Evolutionary conservation across 116 monocot genomes (phyloP).

Genomic region (Thalassia testudinum): DNA sequence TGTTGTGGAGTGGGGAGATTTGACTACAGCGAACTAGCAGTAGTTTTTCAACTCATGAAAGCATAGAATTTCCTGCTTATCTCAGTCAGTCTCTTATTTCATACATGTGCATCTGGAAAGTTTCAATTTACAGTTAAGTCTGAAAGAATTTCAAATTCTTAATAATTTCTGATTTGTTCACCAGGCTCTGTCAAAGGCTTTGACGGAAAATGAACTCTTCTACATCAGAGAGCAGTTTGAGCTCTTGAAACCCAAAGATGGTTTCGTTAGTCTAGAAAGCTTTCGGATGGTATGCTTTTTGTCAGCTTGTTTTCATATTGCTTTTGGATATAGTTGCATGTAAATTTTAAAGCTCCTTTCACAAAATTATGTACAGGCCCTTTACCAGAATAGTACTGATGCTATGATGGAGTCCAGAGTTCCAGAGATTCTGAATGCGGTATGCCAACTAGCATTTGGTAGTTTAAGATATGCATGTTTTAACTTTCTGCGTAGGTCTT

Average conservation of each 20-base stretch:
- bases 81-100: no score
- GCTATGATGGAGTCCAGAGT: slow-evolving; percentile 86
- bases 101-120: no score
- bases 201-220: slow-evolving; percentile 71
- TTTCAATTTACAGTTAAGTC: no score
- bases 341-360: not conserved
- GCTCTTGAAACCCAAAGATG: slow-evolving; percentile 69
- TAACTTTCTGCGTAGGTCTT: no score
- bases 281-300: slow-evolving; percentile 44
- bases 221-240: slow-evolving; percentile 69
- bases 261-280: slow-evolving; percentile 53
- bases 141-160: no score
- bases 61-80: no score
- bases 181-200: slow-evolving; percentile 80
- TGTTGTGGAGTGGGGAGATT: no score
- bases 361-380: slow-evolving; percentile 38
- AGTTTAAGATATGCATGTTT: no score
- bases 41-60: no score
- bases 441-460: slow-evolving; percentile 17
- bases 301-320: not conserved
- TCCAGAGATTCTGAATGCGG: slow-evolving; percentile 62
- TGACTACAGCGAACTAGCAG: no score
- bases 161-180: no score
- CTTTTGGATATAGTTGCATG: not conserved
- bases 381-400: slow-evolving; percentile 46